These are phyloP conservation scores for Fagus crenata DNA, from an alignment of 306 rosid genomes.

Conservation along the genomic window DNA sequence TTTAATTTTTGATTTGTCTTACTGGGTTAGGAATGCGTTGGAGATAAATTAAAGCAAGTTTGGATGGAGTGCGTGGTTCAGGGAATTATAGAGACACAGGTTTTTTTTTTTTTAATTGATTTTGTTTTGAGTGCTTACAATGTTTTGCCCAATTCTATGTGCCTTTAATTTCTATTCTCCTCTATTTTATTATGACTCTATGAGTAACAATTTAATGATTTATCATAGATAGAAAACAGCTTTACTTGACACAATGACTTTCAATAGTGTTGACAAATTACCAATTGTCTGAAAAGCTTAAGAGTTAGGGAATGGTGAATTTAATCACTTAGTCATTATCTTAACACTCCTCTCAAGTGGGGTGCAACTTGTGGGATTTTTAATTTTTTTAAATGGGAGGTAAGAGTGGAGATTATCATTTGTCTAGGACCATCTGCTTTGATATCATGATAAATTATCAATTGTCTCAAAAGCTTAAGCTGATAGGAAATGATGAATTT, in stretches of 20 bases:
- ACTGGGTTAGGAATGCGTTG: background rate
- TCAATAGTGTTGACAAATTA: too few species aligned
- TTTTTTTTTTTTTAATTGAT: conserved; percentile 14
- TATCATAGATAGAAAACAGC: background rate
- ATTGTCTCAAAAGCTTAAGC: too few species aligned
- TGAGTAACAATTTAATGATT: background rate
- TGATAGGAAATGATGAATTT: too few species aligned
- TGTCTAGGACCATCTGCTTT: too few species aligned
- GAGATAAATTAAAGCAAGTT: conserved; percentile 5
- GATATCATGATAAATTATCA: too few species aligned
- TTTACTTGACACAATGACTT: background rate
- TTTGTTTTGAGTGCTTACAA: background rate
- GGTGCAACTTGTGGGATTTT: too few species aligned
- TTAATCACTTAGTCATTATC: too few species aligned
- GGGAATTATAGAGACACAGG: conserved; percentile 92
- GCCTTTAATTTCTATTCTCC: background rate
- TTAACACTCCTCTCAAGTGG: too few species aligned
- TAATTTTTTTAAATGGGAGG: too few species aligned
- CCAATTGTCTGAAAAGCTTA: too few species aligned
- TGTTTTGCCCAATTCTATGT: background rate
- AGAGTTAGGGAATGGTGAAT: too few species aligned
- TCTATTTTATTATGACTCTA: background rate
- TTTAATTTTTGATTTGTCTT: background rate
- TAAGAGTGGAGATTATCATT: too few species aligned
- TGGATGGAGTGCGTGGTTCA: conserved; percentile 93